These are phyloP conservation scores for Thalia dealbata DNA, from an alignment of 176 grass and related monocot species.

Conservation along the genomic window DNA sequence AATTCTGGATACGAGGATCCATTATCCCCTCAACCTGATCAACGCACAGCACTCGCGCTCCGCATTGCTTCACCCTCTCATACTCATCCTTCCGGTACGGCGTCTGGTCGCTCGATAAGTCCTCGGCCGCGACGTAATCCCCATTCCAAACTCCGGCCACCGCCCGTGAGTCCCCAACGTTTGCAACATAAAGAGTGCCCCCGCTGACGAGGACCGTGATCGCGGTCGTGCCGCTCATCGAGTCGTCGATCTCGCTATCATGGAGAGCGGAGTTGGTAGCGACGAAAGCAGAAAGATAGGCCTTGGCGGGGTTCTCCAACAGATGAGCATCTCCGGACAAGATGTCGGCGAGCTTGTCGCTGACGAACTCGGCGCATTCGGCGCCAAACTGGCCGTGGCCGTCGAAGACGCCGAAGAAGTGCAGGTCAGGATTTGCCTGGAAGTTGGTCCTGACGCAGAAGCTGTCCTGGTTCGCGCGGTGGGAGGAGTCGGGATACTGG, in stretches of 20 bases:
- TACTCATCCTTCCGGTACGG: slow-evolving; percentile 89
- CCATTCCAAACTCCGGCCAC: slow-evolving; percentile 55
- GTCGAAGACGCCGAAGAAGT: slow-evolving; percentile 92
- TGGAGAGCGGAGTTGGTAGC: slow-evolving; percentile 63
- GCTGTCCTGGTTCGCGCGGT: slow-evolving; percentile 71
- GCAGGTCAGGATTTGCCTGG: slow-evolving; percentile 51
- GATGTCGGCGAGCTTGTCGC: slow-evolving; percentile 44
- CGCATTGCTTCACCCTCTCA: slow-evolving; percentile 63
- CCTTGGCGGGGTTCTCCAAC: slow-evolving; percentile 30
- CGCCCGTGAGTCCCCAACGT: slow-evolving; percentile 89
- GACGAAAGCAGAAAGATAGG: slow-evolving; percentile 44
- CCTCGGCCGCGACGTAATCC: slow-evolving; percentile 45
- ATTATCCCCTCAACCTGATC: slow-evolving; percentile 62
- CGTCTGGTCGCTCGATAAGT: slow-evolving; percentile 87
- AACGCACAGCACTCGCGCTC: slow-evolving; percentile 71
- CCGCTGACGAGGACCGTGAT: slow-evolving; percentile 59
- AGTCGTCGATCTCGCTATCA: slow-evolving; percentile 60
- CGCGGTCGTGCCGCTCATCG: slow-evolving; percentile 94
- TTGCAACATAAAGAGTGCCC: slow-evolving; percentile 56
- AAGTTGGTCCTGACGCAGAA: slow-evolving; percentile 46
- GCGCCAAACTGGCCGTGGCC: slow-evolving; percentile 63
- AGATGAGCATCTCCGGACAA: slow-evolving; percentile 26
- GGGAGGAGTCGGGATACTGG: slow-evolving; percentile 66
- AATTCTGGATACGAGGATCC: slow-evolving; percentile 33
- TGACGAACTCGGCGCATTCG: slow-evolving; percentile 55